phyloP scores from a whole-genome alignment of 108 stramenopile species.

The Cafeteria roenbergensis region DNA sequence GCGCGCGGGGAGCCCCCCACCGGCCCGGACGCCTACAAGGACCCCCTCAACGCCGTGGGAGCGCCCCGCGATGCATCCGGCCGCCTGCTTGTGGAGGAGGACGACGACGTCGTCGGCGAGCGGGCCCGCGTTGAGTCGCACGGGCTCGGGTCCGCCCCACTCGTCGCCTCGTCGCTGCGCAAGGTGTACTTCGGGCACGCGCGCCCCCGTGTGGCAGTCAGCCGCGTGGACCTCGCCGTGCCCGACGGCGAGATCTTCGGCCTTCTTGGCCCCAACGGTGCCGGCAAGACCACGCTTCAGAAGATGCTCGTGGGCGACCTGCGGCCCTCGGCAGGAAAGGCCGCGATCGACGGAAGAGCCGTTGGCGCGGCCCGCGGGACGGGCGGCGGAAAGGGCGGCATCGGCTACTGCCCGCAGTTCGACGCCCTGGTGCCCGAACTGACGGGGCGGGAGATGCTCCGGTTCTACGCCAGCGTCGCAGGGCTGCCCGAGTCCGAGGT shows the following conservation, averaged over 20 bases:
- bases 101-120: slow-evolving; percentile 8
- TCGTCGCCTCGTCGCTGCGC: not conserved
- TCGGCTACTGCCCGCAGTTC: slow-evolving; percentile 51
- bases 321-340: slow-evolving; percentile 3
- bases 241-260: slow-evolving; percentile 27
- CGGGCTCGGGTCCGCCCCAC: not conserved
- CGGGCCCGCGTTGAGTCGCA: not conserved
- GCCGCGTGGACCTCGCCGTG: slow-evolving; percentile 12
- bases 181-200: slow-evolving; percentile 2
- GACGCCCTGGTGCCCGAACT: slow-evolving; percentile 66
- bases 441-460: slow-evolving; percentile 60
- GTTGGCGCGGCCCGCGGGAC: slow-evolving; percentile 18
- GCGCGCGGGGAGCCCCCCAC: not conserved
- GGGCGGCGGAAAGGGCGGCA: not conserved
- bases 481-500: slow-evolving; percentile 29
- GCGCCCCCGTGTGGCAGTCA: slow-evolving; percentile 10
- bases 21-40: too few species aligned
- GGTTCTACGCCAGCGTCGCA: slow-evolving; percentile 57
- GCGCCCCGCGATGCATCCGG: too few species aligned
- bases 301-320: slow-evolving; percentile 9
- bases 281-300: slow-evolving; percentile 39
- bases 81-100: slow-evolving; percentile 13
- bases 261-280: slow-evolving; percentile 58
- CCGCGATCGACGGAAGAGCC: not conserved
- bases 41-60: too few species aligned